phyloP scores from a whole-genome alignment of 495 filamentous ascomycete genomes.

The Hypoxylon crocopeplum region DNA sequence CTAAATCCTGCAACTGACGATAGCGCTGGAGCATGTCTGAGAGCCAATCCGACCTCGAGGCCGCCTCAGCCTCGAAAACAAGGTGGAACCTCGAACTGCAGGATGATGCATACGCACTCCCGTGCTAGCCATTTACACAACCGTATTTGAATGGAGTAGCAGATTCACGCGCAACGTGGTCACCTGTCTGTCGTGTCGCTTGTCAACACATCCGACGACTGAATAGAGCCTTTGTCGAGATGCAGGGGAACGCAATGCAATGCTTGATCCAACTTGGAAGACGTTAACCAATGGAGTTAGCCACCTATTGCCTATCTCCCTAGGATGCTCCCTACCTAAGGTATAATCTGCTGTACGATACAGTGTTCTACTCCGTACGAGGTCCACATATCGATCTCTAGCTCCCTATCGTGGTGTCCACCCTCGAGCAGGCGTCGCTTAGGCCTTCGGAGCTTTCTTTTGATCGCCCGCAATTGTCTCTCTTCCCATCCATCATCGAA shows the following conservation, averaged over 20 bases:
- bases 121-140: constrained; percentile 4
- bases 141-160: constrained; percentile 13
- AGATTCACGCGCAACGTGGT: constrained; percentile 28
- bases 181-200: constrained; percentile 36
- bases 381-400: constrained; percentile 13
- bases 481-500: constrained; percentile 18
- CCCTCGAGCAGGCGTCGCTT: constrained; percentile 7
- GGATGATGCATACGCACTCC: constrained; percentile 10
- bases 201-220: constrained; percentile 13
- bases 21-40: constrained; percentile 27
- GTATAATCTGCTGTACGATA: too few relatives aligned
- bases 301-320: too few relatives aligned
- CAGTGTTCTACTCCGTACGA: constrained; percentile 12
- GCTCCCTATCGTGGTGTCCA: constrained; percentile 1
- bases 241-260: constrained; percentile 23
- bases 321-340: too few relatives aligned
- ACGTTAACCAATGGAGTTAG: too few relatives aligned
- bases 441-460: constrained; percentile 27
- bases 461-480: constrained; percentile 29
- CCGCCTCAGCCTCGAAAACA: constrained; percentile 29
- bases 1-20: constrained; percentile 35
- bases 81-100: constrained; percentile 13
- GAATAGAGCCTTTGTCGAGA: constrained; percentile 7
- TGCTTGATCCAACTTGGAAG: constrained; percentile 2
- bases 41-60: constrained; percentile 19